Percentiles rank a stretch among this genome's conserved stretches.
Evolutionary conservation across 75 land plant genomes (phyloP).

Genomic region (Pseudotsuga menziesii): DNA sequence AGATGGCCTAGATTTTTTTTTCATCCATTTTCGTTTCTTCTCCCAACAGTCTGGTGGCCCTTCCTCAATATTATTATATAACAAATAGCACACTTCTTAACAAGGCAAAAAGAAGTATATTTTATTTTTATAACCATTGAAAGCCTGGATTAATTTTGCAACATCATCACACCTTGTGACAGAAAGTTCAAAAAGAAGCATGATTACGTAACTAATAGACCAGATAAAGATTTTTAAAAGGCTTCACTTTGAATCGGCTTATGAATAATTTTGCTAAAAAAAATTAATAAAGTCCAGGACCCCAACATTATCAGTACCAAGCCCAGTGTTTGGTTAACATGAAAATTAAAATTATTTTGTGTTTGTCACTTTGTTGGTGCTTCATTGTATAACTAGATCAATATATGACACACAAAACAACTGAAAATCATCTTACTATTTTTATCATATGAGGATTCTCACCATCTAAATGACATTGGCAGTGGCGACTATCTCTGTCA

Average conservation of each 20-base stretch:
- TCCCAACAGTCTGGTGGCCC: no score
- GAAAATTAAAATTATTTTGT: neutral
- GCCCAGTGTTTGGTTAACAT: no score
- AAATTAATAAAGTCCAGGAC: neutral
- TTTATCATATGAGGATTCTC: conserved; percentile 9
- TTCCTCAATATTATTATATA: no score
- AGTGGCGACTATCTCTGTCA: conserved; percentile 47
- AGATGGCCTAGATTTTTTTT: no score
- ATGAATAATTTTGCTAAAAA: neutral
- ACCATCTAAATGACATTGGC: conserved; percentile 71
- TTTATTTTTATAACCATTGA: neutral
- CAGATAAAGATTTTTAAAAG: neutral
- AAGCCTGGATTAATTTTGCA: neutral
- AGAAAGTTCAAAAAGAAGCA: neutral
- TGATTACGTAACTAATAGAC: neutral
- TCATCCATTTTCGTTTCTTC: no score
- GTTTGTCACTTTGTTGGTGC: neutral
- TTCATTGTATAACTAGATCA: neutral
- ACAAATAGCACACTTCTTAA: neutral
- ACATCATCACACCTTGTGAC: neutral
- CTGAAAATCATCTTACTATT: neutral
- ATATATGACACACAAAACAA: neutral
- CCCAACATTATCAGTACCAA: no score
- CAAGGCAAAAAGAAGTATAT: neutral
- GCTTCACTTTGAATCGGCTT: neutral